Percentiles rank a stretch among this genome's conserved stretches.
These are phyloP conservation scores for Sporisorium reilianum DNA, from an alignment of 1,284 basidiomycete species.

Conservation along the genomic window DNA sequence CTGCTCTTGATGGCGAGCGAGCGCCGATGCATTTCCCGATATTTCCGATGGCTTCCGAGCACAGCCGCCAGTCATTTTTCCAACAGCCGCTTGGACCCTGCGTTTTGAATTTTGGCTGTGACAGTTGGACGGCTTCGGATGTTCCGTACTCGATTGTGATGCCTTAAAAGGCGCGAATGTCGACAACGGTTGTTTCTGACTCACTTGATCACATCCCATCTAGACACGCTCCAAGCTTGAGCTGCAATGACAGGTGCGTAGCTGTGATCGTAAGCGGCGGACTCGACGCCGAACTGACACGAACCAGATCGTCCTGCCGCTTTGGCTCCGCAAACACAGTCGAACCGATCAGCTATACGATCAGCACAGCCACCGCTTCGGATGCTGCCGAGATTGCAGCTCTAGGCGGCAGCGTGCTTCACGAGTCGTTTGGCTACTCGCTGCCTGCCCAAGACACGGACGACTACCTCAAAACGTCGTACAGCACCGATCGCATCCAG, in stretches of 20 bases:
- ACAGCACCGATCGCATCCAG: conserved; percentile 17
- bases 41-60: conserved; percentile 25
- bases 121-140: not conserved
- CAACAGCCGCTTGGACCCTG: conserved; percentile 9
- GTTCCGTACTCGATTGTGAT: not conserved
- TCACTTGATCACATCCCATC: not conserved
- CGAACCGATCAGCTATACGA: conserved; percentile 17
- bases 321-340: not conserved
- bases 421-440: conserved; percentile 33
- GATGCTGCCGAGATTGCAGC: conserved; percentile 37
- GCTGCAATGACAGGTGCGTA: conserved; percentile 25
- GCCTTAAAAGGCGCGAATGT: not conserved
- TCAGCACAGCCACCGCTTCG: conserved; percentile 7
- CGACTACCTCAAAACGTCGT: conserved; percentile 38
- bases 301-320: not conserved
- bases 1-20: no score
- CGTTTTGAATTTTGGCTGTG: not conserved
- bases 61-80: not conserved
- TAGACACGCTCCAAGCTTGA: not conserved
- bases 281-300: not conserved
- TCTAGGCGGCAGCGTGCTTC: conserved; percentile 30
- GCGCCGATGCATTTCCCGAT: conserved; percentile 24
- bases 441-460: conserved; percentile 39
- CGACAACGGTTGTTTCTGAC: not conserved
- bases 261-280: not conserved